Base-by-base conservation (phyloP, 805 yeast species). In the Wickerhamiella cacticola region DNA sequence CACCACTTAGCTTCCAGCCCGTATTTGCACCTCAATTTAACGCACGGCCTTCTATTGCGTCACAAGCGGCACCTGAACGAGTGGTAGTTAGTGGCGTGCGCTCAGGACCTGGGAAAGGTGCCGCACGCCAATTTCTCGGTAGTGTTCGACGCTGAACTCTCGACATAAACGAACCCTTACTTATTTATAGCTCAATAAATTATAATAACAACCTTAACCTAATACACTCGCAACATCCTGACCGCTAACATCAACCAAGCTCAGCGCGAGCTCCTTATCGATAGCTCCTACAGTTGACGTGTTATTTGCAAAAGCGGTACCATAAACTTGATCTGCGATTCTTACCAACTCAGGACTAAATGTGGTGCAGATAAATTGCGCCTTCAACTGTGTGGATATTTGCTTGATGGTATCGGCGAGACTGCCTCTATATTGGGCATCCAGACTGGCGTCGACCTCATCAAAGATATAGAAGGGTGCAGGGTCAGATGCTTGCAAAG, bases 401-500 rank as follows among this genome's bases (percentile, higher is more conserved):
- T 74, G 71, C 54, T 76, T 71, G 48, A 92, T 79, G 69, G 84
- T 67, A 28, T 70, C 66, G 0, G 97, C 95, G 18, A 92, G 95
- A 0, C 95, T 77, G 0, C 83, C 74, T 57, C 98, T 74, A 60
- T 88, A 89, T 59, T 84, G 95, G 2, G 94, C 77, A 64, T 92
- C 98, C 53, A 92, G 70, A 56, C 89, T 92, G 3, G 97, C 96
- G 66, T 92, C 98, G 50, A 92, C 82, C 67, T 92, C 98, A 64
- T 92, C 98, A 63, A 92, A 89, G 41, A 92, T 65, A 61, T 92
- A 92, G 63, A 92, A 92, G 43, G 97, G 96, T 7, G 96, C 96
- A 9, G 97, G 97, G 56, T 92, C 97, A 54, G 94, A 85, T 59
- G 75, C 78, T 67, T 92, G 98, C 51, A 89, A 85, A 3, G 98